Conservation (phyloP, 371 early-diverging fungal genomes). For the Mortierella sp. region DNA sequence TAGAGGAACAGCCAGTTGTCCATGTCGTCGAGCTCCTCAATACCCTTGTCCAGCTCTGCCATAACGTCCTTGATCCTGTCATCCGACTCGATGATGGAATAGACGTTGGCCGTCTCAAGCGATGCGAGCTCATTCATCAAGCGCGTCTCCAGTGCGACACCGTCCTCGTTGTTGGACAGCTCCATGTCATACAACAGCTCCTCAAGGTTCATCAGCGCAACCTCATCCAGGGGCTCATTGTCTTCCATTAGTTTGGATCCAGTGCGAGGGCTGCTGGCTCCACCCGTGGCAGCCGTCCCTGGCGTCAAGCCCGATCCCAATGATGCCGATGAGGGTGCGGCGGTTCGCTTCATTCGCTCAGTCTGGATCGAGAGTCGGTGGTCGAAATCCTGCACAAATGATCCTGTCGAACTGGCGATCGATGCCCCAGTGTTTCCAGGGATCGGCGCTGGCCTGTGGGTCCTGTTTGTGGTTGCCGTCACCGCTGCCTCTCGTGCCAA, state of each 20-base stretch:
- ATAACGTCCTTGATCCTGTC: constrained; percentile 86
- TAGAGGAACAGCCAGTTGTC: constrained; percentile 90
- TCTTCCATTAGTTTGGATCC: constrained; percentile 60
- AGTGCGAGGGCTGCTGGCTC: constrained; percentile 33
- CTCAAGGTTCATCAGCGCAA: constrained; percentile 68
- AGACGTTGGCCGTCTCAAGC: constrained; percentile 87
- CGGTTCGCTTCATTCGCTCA: constrained; percentile 45
- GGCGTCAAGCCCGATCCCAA: constrained; percentile 20
- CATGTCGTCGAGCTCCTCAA: constrained; percentile 84
- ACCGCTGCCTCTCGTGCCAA: constrained; percentile 35
- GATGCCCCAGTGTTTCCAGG: constrained; percentile 21
- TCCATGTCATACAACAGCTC: constrained; percentile 77
- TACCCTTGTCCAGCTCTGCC: constrained; percentile 83
- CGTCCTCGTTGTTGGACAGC: constrained; percentile 76
- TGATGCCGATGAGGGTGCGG: constrained; percentile 20
- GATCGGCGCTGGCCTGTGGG: constrained; percentile 30
- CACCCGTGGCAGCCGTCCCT: constrained; percentile 12
- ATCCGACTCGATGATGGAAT: constrained; percentile 93
- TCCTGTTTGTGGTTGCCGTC: constrained; percentile 5
- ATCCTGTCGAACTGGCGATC: constrained; percentile 28
- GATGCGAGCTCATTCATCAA: constrained; percentile 74
- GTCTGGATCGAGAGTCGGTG: constrained; percentile 49
- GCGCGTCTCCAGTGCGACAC: constrained; percentile 74
- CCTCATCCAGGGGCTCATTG: constrained; percentile 62
- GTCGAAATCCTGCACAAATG: constrained; percentile 54